Evolutionary conservation across 352 stramenopile genomes (phyloP), one percentile per base, ranked within the genome.

Genomic region (Phytophthora syringae): DNA sequence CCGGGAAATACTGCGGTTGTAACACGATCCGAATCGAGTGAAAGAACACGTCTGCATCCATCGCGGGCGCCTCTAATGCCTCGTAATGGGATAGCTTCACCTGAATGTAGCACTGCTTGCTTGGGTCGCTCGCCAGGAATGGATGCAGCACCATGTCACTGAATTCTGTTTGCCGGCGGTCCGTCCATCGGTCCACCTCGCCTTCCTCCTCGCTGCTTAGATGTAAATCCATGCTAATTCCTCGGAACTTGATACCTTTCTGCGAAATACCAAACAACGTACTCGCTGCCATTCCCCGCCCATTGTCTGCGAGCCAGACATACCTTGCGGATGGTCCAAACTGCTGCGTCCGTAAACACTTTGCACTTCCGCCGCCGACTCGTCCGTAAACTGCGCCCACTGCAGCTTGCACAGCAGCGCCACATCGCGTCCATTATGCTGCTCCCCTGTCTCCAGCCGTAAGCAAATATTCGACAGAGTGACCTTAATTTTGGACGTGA

Each of bases 401-500:
- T 93, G 74, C 30, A 96, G 55, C 39, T 85, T 82, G 40, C 84
- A 92, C 30, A 93, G 62, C 45, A 96, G 44, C 13, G 88, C 84
- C 7, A 92, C 78, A 60, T 92, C 79, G 32, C 82, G 79, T 43
- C 69, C 82, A 42, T 79, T 86, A 37, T 84, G 68, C 18, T 82
- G 64, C 27, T 90, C 77, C 7, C 81, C 74, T 0, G 88, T 92
- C 67, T 94, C 86, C 13, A 96, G 53, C 1, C 84, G 73, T 30
- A 94, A 45, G 27, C 88, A 96, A 52, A 96, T 86, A 63, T 96
- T 96, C 18, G 88, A 91, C 43, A 96, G 49, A 32, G 88, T 96
- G 7, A 96, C 75, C 66, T 96, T 96, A 67, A 96, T 94, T 60
- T 95, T 96, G 42, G 86, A 94, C 55, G 88, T 95, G 12, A 96